Conservation (phyloP, 2,329 filamentous ascomycete species). For the Curvularia verruculosa region DNA sequence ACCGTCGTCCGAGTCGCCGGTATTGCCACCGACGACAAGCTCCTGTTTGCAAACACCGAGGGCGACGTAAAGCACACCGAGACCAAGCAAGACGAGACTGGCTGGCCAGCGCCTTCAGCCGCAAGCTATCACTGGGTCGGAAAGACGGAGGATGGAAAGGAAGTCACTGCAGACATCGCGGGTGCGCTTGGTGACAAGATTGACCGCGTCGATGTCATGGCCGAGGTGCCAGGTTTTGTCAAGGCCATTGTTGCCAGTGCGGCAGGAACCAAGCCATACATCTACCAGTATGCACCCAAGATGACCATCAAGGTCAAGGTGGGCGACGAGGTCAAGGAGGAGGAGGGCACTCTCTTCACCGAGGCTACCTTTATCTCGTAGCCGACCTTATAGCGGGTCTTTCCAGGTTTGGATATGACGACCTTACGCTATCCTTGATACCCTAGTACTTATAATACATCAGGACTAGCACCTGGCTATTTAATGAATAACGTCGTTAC, state of each 20-base stretch:
- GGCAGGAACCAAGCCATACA: conserved; percentile 93
- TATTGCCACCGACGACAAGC: conserved; percentile 79
- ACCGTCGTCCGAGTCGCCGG: conserved; percentile 84
- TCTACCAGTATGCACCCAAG: conserved; percentile 87
- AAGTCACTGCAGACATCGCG: conserved; percentile 71
- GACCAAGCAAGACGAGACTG: conserved; percentile 76
- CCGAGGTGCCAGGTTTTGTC: conserved; percentile 91
- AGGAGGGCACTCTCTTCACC: conserved; percentile 79
- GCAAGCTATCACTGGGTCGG: conserved; percentile 80
- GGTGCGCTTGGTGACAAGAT: conserved; percentile 70
- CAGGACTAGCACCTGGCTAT: conserved; percentile 44
- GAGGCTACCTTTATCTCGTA: conserved; percentile 96
- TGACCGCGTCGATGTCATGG: conserved; percentile 94
- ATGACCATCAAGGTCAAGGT: conserved; percentile 82
- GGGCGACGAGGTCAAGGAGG: conserved; percentile 76
- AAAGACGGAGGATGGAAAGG: conserved; percentile 75
- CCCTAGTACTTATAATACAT: conserved; percentile 44
- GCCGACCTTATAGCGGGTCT: conserved; percentile 66
- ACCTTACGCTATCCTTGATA: conserved; percentile 27
- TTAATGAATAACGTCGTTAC: conserved; percentile 35
- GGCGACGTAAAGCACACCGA: conserved; percentile 73
- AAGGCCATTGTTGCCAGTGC: conserved; percentile 90
- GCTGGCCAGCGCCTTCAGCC: conserved; percentile 85
- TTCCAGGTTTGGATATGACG: conserved; percentile 21
- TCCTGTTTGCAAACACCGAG: conserved; percentile 72